These are phyloP conservation scores for Nakataea oryzae DNA, from an alignment of 2,329 filamentous ascomycete species.

Conservation along the genomic window DNA sequence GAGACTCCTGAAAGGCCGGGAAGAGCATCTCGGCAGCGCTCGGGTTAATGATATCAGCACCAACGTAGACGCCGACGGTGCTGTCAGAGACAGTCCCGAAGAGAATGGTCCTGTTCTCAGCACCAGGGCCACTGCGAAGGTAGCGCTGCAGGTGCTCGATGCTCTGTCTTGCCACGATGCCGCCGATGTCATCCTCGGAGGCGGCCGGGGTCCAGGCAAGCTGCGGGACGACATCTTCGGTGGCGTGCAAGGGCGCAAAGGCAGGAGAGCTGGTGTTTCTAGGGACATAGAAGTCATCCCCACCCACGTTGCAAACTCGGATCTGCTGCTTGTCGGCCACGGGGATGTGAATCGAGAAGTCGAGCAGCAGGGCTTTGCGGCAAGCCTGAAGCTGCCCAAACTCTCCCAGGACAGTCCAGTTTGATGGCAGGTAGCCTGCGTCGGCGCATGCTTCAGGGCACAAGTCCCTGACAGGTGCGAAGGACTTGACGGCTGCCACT, in stretches of 20 bases:
- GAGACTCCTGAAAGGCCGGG: not conserved
- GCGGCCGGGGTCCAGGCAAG: constrained; percentile 4
- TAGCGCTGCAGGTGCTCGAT: not conserved
- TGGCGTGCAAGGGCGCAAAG: not conserved
- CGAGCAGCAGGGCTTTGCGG: constrained; percentile 1
- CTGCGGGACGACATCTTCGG: not conserved
- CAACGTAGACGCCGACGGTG: constrained; percentile 5
- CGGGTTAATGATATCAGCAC: constrained; percentile 2
- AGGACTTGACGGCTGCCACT: no score
- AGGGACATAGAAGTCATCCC: constrained; percentile 2
- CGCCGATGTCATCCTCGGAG: constrained; percentile 4
- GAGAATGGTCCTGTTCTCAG: constrained; percentile 4
- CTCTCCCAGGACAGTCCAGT: constrained; percentile 6
- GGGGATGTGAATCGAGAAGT: not conserved
- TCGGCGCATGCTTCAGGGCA: constrained; percentile 5
- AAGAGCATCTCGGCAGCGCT: constrained; percentile 5
- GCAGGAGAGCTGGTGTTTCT: not conserved
- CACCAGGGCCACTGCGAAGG: not conserved
- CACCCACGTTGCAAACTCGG: constrained; percentile 5
- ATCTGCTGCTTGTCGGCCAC: constrained; percentile 5
- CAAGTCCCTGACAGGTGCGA: constrained; percentile 1
- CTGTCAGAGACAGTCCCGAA: constrained; percentile 5
- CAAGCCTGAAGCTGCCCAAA: constrained; percentile 5
- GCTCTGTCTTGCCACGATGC: constrained; percentile 1
- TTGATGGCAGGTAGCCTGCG: constrained; percentile 1